A percentile compares a stretch with the other conserved stretches of the same genome.
Evolutionary conservation across 352 stramenopile genomes (phyloP).

Genomic region (Lagenidium giganteum): DNA sequence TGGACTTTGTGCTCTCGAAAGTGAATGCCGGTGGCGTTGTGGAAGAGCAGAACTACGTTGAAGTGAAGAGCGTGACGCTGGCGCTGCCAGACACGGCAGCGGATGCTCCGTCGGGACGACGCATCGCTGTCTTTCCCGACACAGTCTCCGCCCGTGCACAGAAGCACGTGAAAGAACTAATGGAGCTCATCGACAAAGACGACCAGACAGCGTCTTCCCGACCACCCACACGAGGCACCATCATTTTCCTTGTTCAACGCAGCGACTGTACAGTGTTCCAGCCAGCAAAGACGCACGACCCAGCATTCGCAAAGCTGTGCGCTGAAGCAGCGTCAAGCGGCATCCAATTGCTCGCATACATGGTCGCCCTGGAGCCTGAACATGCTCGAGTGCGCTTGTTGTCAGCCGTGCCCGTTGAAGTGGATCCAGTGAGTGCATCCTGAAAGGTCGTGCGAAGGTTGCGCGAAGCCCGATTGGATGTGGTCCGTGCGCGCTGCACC

Average conservation of each 20-base stretch:
- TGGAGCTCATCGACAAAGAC: conserved; percentile 36
- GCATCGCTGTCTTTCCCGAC: conserved; percentile 72
- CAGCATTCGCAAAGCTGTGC: conserved; percentile 63
- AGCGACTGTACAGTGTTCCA: conserved; percentile 70
- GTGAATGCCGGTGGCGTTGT: conserved; percentile 22
- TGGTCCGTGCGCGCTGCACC: no score
- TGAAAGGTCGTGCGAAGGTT: no score
- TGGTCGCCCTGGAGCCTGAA: conserved; percentile 46
- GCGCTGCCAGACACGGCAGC: conserved; percentile 11
- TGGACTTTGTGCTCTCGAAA: conserved; percentile 75
- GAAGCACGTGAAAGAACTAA: conserved; percentile 76
- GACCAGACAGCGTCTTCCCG: conserved; percentile 3
- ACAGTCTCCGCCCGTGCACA: conserved; percentile 67
- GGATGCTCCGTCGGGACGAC: no score
- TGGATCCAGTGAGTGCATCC: no score
- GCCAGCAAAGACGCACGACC: conserved; percentile 58
- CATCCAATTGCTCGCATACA: conserved; percentile 64
- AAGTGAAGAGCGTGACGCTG: conserved; percentile 84
- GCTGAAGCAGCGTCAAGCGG: conserved; percentile 29
- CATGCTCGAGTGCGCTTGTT: no score
- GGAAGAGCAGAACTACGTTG: conserved; percentile 62
- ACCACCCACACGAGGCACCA: conserved; percentile 30
- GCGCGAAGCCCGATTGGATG: no score
- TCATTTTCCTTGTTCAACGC: conserved; percentile 78
- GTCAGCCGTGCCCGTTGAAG: no score